Base-by-base conservation (phyloP, 192 early-diverging fungal genomes). In the Pilaira anomala region DNA sequence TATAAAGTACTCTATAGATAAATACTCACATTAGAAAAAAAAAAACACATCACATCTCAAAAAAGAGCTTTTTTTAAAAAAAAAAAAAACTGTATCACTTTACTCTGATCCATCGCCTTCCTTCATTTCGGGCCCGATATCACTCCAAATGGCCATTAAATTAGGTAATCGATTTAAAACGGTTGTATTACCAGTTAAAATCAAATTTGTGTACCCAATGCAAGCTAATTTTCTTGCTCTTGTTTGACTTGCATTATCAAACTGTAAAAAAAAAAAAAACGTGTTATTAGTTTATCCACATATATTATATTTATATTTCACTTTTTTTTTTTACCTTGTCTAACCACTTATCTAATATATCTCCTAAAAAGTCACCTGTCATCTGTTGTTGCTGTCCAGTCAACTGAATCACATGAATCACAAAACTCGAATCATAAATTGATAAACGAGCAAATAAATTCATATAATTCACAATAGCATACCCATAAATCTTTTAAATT, bases 201-300 rank as follows among this genome's bases (percentile, higher is more conserved):
- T 75, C 54, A 92, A 63, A 12, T 81, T 76, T 14, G 82, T 78
- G 48, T 87, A 65, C 2, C 71, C 85, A 76, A 90, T 86, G 6
- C 82, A 83, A 60, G 74, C 75, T 18, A 89, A 68, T 65, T 91
- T 91, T 22, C 86, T 74, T 60, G 86, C 78, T 49, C 84, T 83
- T 12, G 82, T 75, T 52, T 91, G 86, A 7, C 85, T 81, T 49
- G 91, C 78, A 19, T 83, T 84, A 74, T 93, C 91, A 79, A 87
- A 90, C 88, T 92, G 26, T 16, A 22, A 13, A 59, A 7, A 21
- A n/a, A 57, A 39, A 66, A 33, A 49, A 41, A 26, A 45, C 3
- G 39, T n/a, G n/a, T n/a, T n/a, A n/a, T n/a, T n/a, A n/a, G n/a
- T n/a, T n/a, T n/a, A n/a, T n/a, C n/a, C n/a, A n/a, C n/a, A n/a